Evolutionary conservation across 2,329 filamentous ascomycete species (phyloP).

Genomic region (Helicocarpus griseus): DNA sequence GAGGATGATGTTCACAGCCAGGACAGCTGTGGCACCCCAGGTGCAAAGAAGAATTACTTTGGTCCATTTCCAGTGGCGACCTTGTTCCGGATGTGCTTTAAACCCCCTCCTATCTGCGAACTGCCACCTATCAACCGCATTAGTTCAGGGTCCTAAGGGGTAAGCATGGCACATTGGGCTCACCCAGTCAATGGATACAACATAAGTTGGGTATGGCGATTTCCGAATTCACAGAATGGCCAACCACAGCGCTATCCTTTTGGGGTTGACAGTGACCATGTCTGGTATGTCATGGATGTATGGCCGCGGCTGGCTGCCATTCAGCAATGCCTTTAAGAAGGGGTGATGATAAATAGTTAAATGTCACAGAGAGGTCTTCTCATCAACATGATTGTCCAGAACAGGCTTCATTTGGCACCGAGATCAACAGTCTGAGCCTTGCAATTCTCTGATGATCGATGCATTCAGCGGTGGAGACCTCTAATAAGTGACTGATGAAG

Average conservation of each 20-base stretch:
- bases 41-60: slow-evolving; percentile 2
- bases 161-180: neutral
- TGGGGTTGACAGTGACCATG: too few species aligned
- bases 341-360: too few species aligned
- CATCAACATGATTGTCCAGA: too few species aligned
- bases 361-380: too few species aligned
- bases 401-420: too few species aligned
- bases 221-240: neutral
- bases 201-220: neutral
- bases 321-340: too few species aligned
- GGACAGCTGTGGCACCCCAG: slow-evolving; percentile 4
- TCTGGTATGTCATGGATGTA: too few species aligned
- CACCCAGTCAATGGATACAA: neutral
- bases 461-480: too few species aligned
- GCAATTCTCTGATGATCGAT: too few species aligned
- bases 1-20: slow-evolving; percentile 9
- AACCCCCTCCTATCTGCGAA: neutral
- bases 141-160: neutral
- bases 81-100: neutral
- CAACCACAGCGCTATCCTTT: neutral
- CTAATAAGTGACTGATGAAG: too few species aligned
- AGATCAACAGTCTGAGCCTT: too few species aligned
- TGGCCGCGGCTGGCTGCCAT: too few species aligned
- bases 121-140: neutral
- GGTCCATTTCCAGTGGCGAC: neutral